Percentiles rank a stretch among this genome's conserved stretches.
phyloP scores from a whole-genome alignment of 2,329 filamentous ascomycete species.

The Nothophaeocryptopus gaeumannii region DNA sequence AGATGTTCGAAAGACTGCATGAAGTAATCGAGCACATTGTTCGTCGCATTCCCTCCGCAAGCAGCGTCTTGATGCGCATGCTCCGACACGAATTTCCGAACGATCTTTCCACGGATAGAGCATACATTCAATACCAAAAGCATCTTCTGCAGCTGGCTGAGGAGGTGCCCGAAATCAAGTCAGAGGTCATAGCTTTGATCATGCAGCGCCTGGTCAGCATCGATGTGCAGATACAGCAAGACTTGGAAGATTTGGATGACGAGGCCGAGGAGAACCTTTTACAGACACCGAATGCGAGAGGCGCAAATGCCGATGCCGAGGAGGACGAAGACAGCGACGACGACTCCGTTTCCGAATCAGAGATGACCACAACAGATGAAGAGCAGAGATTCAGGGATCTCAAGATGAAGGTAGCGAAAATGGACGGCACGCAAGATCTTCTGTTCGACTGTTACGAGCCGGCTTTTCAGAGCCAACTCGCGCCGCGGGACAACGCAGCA shows the following conservation, averaged over 20 bases:
- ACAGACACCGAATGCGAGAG: constrained; percentile 47
- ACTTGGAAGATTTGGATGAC: constrained; percentile 89
- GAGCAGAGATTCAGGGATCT: constrained; percentile 64
- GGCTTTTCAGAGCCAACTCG: constrained; percentile 61
- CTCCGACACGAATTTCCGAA: constrained; percentile 35
- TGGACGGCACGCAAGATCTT: constrained; percentile 84
- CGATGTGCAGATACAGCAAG: constrained; percentile 90
- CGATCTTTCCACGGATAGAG: constrained; percentile 65
- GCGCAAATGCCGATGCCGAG: constrained; percentile 51
- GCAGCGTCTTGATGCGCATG: constrained; percentile 61
- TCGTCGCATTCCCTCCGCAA: constrained; percentile 76
- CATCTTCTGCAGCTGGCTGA: constrained; percentile 75
- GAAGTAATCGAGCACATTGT: constrained; percentile 72
- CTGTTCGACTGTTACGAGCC: constrained; percentile 81
- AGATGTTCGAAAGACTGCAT: constrained; percentile 72
- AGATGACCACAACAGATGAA: constrained; percentile 57
- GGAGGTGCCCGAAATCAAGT: constrained; percentile 74
- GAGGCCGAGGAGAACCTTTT: constrained; percentile 74
- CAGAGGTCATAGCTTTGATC: constrained; percentile 78
- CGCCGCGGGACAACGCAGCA: constrained; percentile 64
- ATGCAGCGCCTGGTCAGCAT: constrained; percentile 87
- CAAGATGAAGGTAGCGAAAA: constrained; percentile 80
- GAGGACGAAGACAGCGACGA: constrained; percentile 61
- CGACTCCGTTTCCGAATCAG: constrained; percentile 66
- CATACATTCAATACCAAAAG: constrained; percentile 83